Base-by-base conservation (phyloP, 768 basidiomycete genomes). In the Phlegmacium glaucopus region DNA sequence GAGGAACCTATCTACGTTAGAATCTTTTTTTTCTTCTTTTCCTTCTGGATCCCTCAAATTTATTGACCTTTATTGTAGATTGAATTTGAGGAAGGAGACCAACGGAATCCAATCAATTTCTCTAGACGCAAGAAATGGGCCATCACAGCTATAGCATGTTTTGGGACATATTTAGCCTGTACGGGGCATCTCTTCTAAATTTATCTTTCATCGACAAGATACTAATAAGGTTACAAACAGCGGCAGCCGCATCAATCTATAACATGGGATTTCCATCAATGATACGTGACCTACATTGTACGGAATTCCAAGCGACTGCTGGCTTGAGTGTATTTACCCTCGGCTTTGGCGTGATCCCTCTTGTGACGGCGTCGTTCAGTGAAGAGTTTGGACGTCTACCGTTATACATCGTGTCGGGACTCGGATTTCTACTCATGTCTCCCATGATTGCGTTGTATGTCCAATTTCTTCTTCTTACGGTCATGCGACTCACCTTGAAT, bases 311-410 rank as follows among this genome's bases (percentile, higher is more conserved):
- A 43, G 76, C 76, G 1, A 74, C 73, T 1, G 59, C 78, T 27
- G 79, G 77, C 9, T 61, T 80, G 18, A 71, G 72, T 46, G 64
- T 80, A 25, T 87, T 73, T 61, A 66, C 78, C 0, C 58, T 87
- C 6, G 84, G 83, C 2, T 87, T 87, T 51, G 81, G 72, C 12
- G 30, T 85, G 16, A 64, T 81, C 12, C 85, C 86, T 0, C 77
- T 87, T 4, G 64, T 87, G 13, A 78, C 84, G 0, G 81, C 85
- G 13, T 76, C 85, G 0, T 76, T 87, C 52, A 85, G 83, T 57
- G 86, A 88, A 57, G 86, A 88, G 56, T 80, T 86, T 47, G 86
- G 85, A 10, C 65, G 85, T 35, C 76, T 77, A 42, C 81, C 78
- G 1, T 50, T 87, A 1, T 87, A 85, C 51, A 58, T 82, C 13